Evolutionary conservation across 768 basidiomycete genomes (phyloP).

Genomic region (Lentinula boryana): DNA sequence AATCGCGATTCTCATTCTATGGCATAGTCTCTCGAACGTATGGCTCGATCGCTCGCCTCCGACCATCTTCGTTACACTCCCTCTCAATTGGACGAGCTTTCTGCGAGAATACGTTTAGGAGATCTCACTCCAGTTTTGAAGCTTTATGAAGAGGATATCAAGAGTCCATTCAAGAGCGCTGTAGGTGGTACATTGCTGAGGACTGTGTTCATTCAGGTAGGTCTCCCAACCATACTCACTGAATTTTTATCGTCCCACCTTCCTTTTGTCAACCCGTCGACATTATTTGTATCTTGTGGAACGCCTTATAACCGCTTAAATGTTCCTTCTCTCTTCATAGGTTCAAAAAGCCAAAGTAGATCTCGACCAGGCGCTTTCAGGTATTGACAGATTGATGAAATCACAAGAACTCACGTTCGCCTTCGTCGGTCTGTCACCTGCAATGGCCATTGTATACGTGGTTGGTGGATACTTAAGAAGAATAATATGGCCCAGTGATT

Average conservation of each 20-base stretch:
- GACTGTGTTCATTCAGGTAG: constrained; percentile 80
- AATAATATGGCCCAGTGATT: constrained; percentile 29
- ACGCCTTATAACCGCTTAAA: not conserved
- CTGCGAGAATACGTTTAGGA: constrained; percentile 62
- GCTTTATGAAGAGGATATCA: constrained; percentile 90
- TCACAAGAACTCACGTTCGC: constrained; percentile 96
- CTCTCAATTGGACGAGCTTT: constrained; percentile 59
- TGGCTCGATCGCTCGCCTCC: constrained; percentile 79
- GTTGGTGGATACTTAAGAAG: constrained; percentile 44
- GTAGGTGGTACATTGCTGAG: constrained; percentile 77
- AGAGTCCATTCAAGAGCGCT: constrained; percentile 77
- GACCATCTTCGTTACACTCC: constrained; percentile 70
- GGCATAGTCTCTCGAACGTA: constrained; percentile 80
- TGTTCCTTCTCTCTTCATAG: not conserved
- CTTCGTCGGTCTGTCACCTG: constrained; percentile 93
- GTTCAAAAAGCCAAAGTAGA: constrained; percentile 57
- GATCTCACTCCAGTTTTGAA: constrained; percentile 84
- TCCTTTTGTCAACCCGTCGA: no score
- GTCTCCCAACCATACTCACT: not conserved
- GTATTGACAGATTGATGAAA: constrained; percentile 90
- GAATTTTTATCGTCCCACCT: no score
- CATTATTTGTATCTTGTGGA: no score
- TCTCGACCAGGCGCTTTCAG: constrained; percentile 81
- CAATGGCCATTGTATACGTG: constrained; percentile 73
- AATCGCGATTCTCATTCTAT: not conserved